Evolutionary conservation across 2,329 filamentous ascomycete species (phyloP), one percentile per base, ranked within the genome.

Genomic region (Ceratocystis papillata): DNA sequence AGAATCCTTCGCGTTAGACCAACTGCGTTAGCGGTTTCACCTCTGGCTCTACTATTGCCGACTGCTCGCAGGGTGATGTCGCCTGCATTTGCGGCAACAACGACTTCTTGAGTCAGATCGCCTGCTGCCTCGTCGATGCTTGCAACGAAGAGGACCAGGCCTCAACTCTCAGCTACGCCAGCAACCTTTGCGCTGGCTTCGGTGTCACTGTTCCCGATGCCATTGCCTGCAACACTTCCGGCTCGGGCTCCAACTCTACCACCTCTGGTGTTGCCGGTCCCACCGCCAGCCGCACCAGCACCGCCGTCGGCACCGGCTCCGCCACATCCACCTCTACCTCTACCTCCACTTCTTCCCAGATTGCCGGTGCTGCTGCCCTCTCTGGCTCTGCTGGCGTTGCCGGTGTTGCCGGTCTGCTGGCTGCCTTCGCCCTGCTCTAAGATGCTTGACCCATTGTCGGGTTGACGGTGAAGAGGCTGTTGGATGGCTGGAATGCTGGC

Each of bases 1-100:
- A 17, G 25, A 33, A 37, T 59, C 41, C n/a, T 15, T 15, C 5
- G 4, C 44, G 28, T n/a, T 67, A 76, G 72, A 72, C 71, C 69
- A 64, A 67, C 5, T 77, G 75, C 69, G 72, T 77, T 45, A 70
- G 67, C 68, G 64, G 74, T 62, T 75, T 71, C 71, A 75, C 74
- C 30, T 70, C 69, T 28, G 74, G 74, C 55, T 69, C 65, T 22
- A 69, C 69, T 48, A 75, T 79, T 64, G 76, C 72, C 63, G 76
- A 74, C 69, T 79, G 77, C 72, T 70, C 70, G 33, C 68, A 71
- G 57, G 69, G 76, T 70, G 75, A 78, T 72, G 71, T 77, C 67
- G 71, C 69, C 64, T 79, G 77, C 71, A 73, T 79, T 70, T 79
- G 77, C 74, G 37, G 28, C 53, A 71, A 70, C 70, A 77, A 77